phyloP scores from a whole-genome alignment of 805 yeast species.

The Hanseniaspora lachancei region DNA sequence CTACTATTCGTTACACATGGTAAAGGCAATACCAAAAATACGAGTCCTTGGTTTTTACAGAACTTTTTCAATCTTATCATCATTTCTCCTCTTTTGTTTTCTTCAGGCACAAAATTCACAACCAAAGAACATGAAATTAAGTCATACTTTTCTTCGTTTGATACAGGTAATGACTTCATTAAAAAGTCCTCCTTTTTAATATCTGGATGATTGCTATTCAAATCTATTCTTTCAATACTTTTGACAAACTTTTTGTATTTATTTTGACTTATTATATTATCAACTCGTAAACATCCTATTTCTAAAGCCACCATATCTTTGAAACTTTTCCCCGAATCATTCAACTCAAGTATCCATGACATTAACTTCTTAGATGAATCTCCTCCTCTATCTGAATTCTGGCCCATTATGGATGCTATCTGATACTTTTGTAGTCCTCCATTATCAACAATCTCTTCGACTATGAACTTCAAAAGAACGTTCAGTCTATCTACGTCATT shows the following conservation, averaged over 20 bases:
- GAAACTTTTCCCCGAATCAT: neutral
- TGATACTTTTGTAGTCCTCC: slow-evolving; percentile 80
- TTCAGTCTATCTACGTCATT: slow-evolving; percentile 11
- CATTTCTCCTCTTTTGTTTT: slow-evolving; percentile 66
- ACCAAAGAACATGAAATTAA: slow-evolving; percentile 76
- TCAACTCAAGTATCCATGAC: slow-evolving; percentile 47
- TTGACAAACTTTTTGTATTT: slow-evolving; percentile 34
- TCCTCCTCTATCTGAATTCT: slow-evolving; percentile 65
- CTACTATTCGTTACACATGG: slow-evolving; percentile 80
- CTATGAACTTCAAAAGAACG: slow-evolving; percentile 37
- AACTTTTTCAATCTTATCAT: slow-evolving; percentile 41
- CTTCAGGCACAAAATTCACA: slow-evolving; percentile 72
- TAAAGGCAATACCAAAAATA: slow-evolving; percentile 75
- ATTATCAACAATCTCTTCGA: slow-evolving; percentile 43
- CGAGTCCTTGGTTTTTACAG: slow-evolving; percentile 24
- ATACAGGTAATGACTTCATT: slow-evolving; percentile 50
- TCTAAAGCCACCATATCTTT: slow-evolving; percentile 43
- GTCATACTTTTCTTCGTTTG: slow-evolving; percentile 36
- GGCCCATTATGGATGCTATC: slow-evolving; percentile 76
- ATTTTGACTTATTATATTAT: slow-evolving; percentile 49
- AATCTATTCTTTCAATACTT: slow-evolving; percentile 52
- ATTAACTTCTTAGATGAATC: slow-evolving; percentile 75
- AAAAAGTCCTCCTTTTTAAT: slow-evolving; percentile 75
- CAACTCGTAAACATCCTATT: slow-evolving; percentile 65
- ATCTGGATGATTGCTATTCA: slow-evolving; percentile 60